These are phyloP conservation scores for Macrocybe gigantea DNA, from an alignment of 768 basidiomycete species.

Conservation along the genomic window DNA sequence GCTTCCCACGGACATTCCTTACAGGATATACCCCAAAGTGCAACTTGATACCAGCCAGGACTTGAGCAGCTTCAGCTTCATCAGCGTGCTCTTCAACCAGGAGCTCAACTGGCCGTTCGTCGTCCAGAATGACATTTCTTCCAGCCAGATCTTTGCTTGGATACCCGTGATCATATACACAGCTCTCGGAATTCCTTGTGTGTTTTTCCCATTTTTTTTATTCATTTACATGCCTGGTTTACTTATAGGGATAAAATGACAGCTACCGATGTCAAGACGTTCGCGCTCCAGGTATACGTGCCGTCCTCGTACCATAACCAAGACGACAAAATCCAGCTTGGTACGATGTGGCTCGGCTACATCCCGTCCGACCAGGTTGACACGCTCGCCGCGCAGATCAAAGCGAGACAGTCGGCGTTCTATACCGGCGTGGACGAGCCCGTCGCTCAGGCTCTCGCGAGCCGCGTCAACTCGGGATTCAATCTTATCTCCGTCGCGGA, in stretches of 20 bases:
- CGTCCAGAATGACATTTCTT: conserved; percentile 44
- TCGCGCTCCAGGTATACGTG: conserved; percentile 64
- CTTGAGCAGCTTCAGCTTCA: conserved; percentile 36
- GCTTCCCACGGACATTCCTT: conserved; percentile 58
- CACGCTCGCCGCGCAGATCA: conserved; percentile 60
- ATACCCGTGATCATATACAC: conserved; percentile 41
- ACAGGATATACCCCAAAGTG: conserved; percentile 45
- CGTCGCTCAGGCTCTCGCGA: conserved; percentile 53
- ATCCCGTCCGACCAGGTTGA: conserved; percentile 53
- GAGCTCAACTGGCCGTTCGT: conserved; percentile 69
- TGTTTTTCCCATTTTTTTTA: conserved; percentile 9
- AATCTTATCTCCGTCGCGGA: conserved; percentile 42
- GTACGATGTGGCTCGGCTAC: conserved; percentile 69
- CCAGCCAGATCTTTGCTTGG: conserved; percentile 74
- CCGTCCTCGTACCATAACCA: conserved; percentile 50
- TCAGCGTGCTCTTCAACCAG: conserved; percentile 61
- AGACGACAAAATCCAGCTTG: conserved; percentile 41
- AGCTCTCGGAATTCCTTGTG: conserved; percentile 26
- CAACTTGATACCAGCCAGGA: conserved; percentile 18
- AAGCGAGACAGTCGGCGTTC: conserved; percentile 52
- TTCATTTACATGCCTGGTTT: neutral
- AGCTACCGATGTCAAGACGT: conserved; percentile 32
- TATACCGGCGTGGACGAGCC: conserved; percentile 45
- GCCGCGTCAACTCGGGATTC: conserved; percentile 66
- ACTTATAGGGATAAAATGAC: neutral